Evolutionary conservation across 2,329 filamentous ascomycete genomes (phyloP), one percentile per base, ranked within the genome.

Genomic region (Tolypocladium amazonense): DNA sequence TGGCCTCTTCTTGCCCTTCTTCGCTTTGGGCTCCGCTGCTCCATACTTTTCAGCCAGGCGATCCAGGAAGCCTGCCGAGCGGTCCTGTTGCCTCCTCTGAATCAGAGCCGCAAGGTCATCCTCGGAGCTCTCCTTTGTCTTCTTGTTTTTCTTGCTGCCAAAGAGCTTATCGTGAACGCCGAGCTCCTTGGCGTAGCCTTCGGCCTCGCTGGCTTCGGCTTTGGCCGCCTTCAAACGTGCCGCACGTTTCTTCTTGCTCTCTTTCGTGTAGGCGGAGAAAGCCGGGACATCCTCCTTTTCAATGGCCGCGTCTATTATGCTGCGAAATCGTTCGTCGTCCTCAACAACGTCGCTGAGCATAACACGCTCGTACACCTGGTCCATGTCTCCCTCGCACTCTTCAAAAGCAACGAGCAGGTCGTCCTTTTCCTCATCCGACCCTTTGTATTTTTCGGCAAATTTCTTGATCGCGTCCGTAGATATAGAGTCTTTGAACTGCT

Each of bases 311-410:
- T 96, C 85, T 59, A 99, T 91, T 53, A 96, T 90, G 20, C 70
- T 74, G 18, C 90, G 82, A 75, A 96, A 97, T 11, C 94, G 81
- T 59, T 88, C 87, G 66, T 99, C 94, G 65, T 99, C 94, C 58
- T 88, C 85, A 2, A 91, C 70, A 12, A 92, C 86, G 68, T 93
- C 83, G 66, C 90, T 95, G 53, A 97, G 80, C 86, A 99, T 96
- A 47, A 99, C 88, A 0, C 78, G 77, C 70, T 92, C 84, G 73
- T 95, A 97, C 1, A 99, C 76, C 23, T 74, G 75, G 67, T 88
- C 84, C 84, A 97, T 86, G 62, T 89, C 80, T 39, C 94, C 94
- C 69, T 90, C 79, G 68, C 76, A 77, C 64, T 86, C 79, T 66
- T 85, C 85, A 74, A 93, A 99, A 1, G 90, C 89, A 15, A 80